A percentile compares a stretch with the other conserved stretches of the same genome.
Conservation (phyloP, 2,329 filamentous ascomycete genomes). For the Penicillium sp. region DNA sequence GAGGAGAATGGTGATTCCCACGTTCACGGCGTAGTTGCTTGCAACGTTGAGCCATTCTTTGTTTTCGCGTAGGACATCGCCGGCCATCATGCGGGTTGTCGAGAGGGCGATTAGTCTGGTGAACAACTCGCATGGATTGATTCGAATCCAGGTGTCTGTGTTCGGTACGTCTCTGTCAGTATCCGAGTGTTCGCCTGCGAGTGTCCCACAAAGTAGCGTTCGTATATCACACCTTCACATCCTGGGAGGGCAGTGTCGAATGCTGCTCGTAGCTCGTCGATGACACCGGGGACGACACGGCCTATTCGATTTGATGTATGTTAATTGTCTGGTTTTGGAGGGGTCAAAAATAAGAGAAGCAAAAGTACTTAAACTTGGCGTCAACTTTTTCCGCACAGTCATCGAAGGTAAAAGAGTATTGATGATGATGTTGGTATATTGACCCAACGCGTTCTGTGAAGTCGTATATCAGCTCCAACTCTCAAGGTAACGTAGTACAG, state of each 20-base stretch:
- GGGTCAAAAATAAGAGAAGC: background rate
- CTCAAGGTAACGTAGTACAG: background rate
- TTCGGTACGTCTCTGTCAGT: background rate
- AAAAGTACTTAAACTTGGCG: slow-evolving; percentile 24
- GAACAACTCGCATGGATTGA: slow-evolving; percentile 28
- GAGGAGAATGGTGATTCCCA: slow-evolving; percentile 32
- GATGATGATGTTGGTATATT: slow-evolving; percentile 29
- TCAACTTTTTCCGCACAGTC: slow-evolving; percentile 27
- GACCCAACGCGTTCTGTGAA: slow-evolving; percentile 28
- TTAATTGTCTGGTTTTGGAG: background rate
- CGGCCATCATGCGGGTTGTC: slow-evolving; percentile 43
- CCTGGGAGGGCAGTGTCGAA: slow-evolving; percentile 24
- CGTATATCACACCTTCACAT: slow-evolving; percentile 20
- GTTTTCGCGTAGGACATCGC: slow-evolving; percentile 37
- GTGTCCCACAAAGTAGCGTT: background rate
- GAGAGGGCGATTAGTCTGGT: slow-evolving; percentile 39
- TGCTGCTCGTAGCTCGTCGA: slow-evolving; percentile 28
- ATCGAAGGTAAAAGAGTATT: slow-evolving; percentile 24
- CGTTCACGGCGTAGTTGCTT: slow-evolving; percentile 36
- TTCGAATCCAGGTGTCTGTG: slow-evolving; percentile 24
- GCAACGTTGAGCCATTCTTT: slow-evolving; percentile 39
- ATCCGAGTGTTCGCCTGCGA: background rate
- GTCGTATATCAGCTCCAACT: background rate
- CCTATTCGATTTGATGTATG: slow-evolving; percentile 12
- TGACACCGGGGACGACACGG: slow-evolving; percentile 24